Evolutionary conservation across 805 yeast species (phyloP), one percentile per base, ranked within the genome.

Genomic region (Zygoascus biomembranicola): DNA sequence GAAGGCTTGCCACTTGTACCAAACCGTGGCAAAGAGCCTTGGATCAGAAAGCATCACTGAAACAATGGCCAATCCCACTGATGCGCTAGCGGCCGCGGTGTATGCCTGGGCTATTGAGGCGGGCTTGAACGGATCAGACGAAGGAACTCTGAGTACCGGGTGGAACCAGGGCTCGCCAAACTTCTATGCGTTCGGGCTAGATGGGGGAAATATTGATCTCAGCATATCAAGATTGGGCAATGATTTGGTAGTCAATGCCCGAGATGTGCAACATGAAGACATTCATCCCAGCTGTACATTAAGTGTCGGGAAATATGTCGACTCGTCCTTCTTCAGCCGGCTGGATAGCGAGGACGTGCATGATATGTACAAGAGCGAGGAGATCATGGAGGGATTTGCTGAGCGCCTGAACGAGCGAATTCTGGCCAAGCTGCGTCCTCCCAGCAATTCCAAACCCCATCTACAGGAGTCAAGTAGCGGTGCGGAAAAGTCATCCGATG

Each of bases 121-220:
- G 10, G 59, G 53, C 2, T 39, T 43, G 28, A 35, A 37, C 13
- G 37, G 19, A 32, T n/a, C 28, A 13, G 35, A 32, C 32, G 42
- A 23, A 8, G 50, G 26, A 5, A 20, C n/a, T 5, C 26, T 55
- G 43, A 48, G 44, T 11, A 42, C 39, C 11, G 23, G 43, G 9
- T 59, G 62, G 62, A 55, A 55, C 43, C 18, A 35, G 5, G 53
- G 54, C 6, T 51, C 59, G 10, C 62, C 62, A 19, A 55, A 59
- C 32, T 59, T 35, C 47, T 59, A 43, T 43, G 32, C 50, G 26
- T 57, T 59, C 45, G 28, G 10, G 5, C 14, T 39, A 13, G 19
- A 26, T n/a, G 18, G 18, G 5, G 13, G 41, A 11, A 47, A 47
- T 35, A 52, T 19, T 20, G 20, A 42, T 18, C 13, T 42, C 19